Base-by-base conservation (phyloP, 108 stramenopile species). In the Stephanodiscus triporus region DNA sequence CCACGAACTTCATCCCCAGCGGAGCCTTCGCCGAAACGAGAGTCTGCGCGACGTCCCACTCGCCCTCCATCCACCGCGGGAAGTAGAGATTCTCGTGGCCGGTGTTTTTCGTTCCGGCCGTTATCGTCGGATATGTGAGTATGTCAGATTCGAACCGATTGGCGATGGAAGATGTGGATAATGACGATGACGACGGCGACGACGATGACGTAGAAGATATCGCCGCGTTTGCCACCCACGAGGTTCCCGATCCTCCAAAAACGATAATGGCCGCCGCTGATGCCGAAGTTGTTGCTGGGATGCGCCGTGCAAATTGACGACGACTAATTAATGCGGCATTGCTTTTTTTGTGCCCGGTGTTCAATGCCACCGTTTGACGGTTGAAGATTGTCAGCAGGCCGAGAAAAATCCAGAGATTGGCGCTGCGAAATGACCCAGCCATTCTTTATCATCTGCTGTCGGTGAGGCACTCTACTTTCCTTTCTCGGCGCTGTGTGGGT, bases 11-110 rank as follows among this genome's bases (percentile, higher is more conserved):
- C 7, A 89, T 53, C 8, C 92, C 92, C 24, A 94, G 81, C 4
- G 92, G 92, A 17, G 92, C 72, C 24, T 75, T 59, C 6, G 85
- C 83, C 13, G 78, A 75, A 17, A 79, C 68, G 13, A 94, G 63
- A 11, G 92, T 90, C 69, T 94, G 92, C 17, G 82, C 80, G 36
- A 86, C 90, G 70, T 88, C 79, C 92, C 92, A 94, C 59, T 84
- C 81, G 10, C 92, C 92, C 42, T 67, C 83, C 66, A 94, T 63
- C 63, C 70, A 94, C 20, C 53, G 59, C 26, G 89, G 89, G 59
- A 79, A 94, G 59, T 85, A 88, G 10, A 81, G 69, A 48, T 90
- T 93, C 40, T 89, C 91, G 51, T 89, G 75, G 2, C 91, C 89
- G 49, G 88, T 87, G 30, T 81, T 64, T 49, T 78, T 73, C 10